Conservation (phyloP, 208 protist genomes). For the Crithidia expoeki region DNA sequence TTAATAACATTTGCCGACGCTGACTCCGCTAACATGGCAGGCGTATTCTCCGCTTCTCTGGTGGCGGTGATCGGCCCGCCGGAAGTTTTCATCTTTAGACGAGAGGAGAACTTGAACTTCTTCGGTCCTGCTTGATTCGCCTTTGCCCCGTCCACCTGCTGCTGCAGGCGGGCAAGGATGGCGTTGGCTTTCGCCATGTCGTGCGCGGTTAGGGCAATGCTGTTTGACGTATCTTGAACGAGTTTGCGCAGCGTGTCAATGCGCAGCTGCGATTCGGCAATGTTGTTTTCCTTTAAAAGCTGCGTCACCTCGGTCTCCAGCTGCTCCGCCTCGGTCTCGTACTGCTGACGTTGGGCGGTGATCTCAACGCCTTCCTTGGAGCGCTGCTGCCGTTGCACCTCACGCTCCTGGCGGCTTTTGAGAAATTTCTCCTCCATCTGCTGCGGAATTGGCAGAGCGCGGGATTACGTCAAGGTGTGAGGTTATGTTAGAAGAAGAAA, state of each 20-base stretch:
- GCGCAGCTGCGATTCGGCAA: conserved; percentile 46
- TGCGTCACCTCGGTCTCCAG: conserved; percentile 44
- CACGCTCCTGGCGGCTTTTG: conserved; percentile 66
- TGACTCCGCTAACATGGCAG: background rate
- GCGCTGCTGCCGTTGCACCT: conserved; percentile 55
- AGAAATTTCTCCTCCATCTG: conserved; percentile 76
- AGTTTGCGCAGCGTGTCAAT: conserved; percentile 51
- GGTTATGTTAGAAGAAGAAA: background rate
- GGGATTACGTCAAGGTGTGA: background rate
- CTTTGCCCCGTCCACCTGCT: conserved; percentile 48
- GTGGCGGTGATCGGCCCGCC: background rate
- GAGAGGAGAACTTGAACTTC: conserved; percentile 70
- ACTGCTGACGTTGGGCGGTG: conserved; percentile 55
- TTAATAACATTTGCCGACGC: background rate
- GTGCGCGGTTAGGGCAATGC: conserved; percentile 62
- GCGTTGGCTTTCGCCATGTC: conserved; percentile 82
- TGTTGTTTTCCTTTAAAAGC: conserved; percentile 26
- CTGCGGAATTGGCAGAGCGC: background rate
- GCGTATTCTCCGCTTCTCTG: background rate
- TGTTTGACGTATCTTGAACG: conserved; percentile 66
- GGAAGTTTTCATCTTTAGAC: conserved; percentile 15
- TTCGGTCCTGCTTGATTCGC: conserved; percentile 13
- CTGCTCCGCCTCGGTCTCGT: conserved; percentile 53
- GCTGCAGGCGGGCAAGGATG: conserved; percentile 66
- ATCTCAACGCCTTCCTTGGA: conserved; percentile 37